These are phyloP conservation scores for Inosperma sp. DNA, from an alignment of 768 basidiomycete species.

Conservation along the genomic window DNA sequence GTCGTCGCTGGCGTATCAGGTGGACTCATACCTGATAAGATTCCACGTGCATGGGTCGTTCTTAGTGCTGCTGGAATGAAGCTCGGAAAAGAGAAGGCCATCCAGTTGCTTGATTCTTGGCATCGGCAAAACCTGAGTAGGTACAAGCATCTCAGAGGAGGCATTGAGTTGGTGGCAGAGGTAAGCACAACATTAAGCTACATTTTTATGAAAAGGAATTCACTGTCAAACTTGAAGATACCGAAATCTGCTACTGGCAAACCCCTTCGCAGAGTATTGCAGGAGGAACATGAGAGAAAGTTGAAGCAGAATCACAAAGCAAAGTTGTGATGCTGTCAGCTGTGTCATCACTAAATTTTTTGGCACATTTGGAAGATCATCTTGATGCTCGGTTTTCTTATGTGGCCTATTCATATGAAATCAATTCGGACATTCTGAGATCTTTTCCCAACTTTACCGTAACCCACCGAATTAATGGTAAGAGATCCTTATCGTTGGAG, in stretches of 20 bases:
- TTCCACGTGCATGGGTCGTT: conserved; percentile 77
- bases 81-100: conserved; percentile 38
- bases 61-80: conserved; percentile 52
- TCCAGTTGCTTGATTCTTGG: conserved; percentile 56
- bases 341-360: no score
- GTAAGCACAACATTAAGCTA: conserved; percentile 44
- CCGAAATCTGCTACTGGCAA: conserved; percentile 76
- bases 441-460: no score
- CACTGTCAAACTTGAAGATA: conserved; percentile 39
- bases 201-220: neutral
- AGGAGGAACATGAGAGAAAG: conserved; percentile 50
- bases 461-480: no score
- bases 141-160: conserved; percentile 75
- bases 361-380: no score
- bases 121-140: conserved; percentile 57
- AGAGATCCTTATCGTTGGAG: no score
- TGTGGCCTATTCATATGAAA: no score
- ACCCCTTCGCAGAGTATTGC: conserved; percentile 55
- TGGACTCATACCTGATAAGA: conserved; percentile 61
- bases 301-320: conserved; percentile 25
- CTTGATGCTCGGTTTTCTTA: no score
- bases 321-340: conserved; percentile 34
- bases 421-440: no score
- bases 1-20: conserved; percentile 72
- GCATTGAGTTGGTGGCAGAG: conserved; percentile 59